Base-by-base conservation (phyloP, 768 basidiomycete genomes). In the Cystoderma amianthinum region DNA sequence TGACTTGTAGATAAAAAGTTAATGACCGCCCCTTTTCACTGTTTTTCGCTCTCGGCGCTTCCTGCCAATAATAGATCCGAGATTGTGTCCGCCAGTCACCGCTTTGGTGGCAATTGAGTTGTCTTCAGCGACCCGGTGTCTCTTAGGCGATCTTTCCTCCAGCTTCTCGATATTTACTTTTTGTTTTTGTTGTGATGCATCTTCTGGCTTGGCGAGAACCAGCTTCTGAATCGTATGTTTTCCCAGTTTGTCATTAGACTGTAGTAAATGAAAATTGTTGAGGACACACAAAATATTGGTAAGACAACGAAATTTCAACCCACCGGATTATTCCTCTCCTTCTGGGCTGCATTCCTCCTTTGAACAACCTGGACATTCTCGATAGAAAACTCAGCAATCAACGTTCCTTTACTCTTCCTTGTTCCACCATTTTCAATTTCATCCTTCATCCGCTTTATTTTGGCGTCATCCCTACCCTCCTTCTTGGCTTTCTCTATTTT, bases 381-480 rank as follows among this genome's bases (percentile, higher is more conserved):
- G 38, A 97, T 91, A 30, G 91, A 93, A 61, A 96, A 96, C 63
- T 98, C 94, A n/a, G 92, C 79, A 52, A 95, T 83, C 46, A 96
- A 60, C 13, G 66, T 65, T 28, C 69, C 76, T 34, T 67, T 68
- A 13, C 58, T 63, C 44, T 64, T 70, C 43, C 65, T 72, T 28
- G 51, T 40, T 5, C 69, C 52, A 64, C 67, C 56, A 65, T 68
- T 42, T 39, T 53, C 56, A 67, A 75, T 57, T 60, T 83, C 80
- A 12, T 61, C 64, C 54, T 76, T 74, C 44, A 81, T 49, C 40
- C 76, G 69, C 58, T 78, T 78, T 25, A 82, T 56, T 50, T 79
- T 64, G 12, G 66, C 57, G 18, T 74, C 76, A 38, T 77, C 76
- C 46, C 74, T 73, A 11, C 64, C 60, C 53, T 82, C 78, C 18